Conservation (phyloP, 176 grass and related monocot species). For the Zea luxurians region DNA sequence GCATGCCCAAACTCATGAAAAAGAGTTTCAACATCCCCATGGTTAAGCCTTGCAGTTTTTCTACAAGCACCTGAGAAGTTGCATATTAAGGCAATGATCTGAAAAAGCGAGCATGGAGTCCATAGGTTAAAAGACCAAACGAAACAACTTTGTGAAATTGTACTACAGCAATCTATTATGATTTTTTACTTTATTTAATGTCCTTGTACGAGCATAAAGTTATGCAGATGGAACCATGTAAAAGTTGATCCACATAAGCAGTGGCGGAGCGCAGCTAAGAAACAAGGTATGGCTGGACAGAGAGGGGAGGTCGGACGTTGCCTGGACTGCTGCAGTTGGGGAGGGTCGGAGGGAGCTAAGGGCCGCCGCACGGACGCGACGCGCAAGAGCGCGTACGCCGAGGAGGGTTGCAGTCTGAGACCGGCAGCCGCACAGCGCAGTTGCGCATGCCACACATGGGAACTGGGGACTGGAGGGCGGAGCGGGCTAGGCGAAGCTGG, state of each 20-base stretch:
- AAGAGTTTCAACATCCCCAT: constrained; percentile 87
- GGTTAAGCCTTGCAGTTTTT: constrained; percentile 72
- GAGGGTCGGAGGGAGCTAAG: too few species aligned
- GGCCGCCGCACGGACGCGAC: too few species aligned
- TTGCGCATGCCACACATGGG: too few species aligned
- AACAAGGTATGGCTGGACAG: too few species aligned
- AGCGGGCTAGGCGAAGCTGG: too few species aligned
- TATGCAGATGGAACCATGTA: constrained; percentile 7
- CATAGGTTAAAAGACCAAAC: constrained; percentile 23
- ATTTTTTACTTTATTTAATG: neutral
- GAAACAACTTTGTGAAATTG: constrained; percentile 10
- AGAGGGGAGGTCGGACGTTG: too few species aligned
- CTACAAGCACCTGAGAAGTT: constrained; percentile 66
- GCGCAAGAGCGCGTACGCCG: too few species aligned
- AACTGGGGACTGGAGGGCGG: too few species aligned
- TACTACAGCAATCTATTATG: constrained; percentile 4
- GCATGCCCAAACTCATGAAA: constrained; percentile 99
- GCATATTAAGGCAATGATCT: constrained; percentile 91
- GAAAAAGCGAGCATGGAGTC: constrained; percentile 41
- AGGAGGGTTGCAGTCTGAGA: too few species aligned
- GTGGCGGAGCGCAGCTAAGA: too few species aligned
- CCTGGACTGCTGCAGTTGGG: too few species aligned
- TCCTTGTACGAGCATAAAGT: constrained; percentile 6
- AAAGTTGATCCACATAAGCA: neutral
- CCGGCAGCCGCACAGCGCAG: too few species aligned